phyloP scores from a whole-genome alignment of 2,329 filamentous ascomycete genomes.

The Botrytis cinerea region DNA sequence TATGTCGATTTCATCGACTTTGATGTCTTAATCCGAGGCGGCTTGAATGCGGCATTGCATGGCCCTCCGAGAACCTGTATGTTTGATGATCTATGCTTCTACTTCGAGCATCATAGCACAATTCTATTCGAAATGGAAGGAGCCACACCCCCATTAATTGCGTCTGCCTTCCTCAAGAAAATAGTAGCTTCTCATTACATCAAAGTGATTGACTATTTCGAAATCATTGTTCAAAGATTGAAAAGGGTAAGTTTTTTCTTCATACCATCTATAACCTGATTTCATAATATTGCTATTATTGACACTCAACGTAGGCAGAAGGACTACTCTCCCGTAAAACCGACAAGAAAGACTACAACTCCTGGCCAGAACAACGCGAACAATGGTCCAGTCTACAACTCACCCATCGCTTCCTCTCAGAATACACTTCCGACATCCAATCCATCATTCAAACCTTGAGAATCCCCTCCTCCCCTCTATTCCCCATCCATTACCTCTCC shows the following conservation, averaged over 20 bases:
- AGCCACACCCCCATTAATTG: background rate
- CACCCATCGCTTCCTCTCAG: constrained; percentile 7
- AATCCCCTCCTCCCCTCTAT: background rate
- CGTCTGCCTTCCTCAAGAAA: constrained; percentile 23
- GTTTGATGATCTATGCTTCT: constrained; percentile 27
- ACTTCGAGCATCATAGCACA: constrained; percentile 22
- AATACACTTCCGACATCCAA: background rate
- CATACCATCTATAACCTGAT: too few species aligned
- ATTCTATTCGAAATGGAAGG: constrained; percentile 6
- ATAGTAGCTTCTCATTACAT: constrained; percentile 25
- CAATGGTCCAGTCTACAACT: constrained; percentile 9
- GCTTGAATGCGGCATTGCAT: background rate
- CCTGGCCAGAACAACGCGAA: constrained; percentile 7
- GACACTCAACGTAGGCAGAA: background rate
- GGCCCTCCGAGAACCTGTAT: constrained; percentile 25
- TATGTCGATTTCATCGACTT: constrained; percentile 14
- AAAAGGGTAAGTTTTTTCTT: background rate
- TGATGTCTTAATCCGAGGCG: background rate
- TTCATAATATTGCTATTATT: too few species aligned
- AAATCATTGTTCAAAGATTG: constrained; percentile 8
- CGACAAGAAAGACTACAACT: background rate
- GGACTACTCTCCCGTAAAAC: constrained; percentile 1
- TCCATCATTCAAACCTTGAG: constrained; percentile 7
- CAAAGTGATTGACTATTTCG: constrained; percentile 23
- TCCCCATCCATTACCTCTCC: background rate